Conservation (phyloP, 805 yeast species). For the Wickerhamomyces bovis region DNA sequence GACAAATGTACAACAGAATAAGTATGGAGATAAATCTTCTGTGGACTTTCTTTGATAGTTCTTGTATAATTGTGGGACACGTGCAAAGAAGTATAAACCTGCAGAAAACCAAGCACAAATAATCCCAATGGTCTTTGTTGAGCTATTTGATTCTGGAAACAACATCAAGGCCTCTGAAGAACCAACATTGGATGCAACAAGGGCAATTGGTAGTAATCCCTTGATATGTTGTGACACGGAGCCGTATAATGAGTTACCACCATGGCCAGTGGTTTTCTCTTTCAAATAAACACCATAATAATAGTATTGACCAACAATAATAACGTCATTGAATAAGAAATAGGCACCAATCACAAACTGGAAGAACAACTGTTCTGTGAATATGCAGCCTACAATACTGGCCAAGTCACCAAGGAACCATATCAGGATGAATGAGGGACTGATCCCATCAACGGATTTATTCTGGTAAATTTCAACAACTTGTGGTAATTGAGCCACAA, state of each 20-base stretch:
- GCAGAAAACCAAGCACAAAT: constrained; percentile 78
- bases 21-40: constrained; percentile 74
- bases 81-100: constrained; percentile 62
- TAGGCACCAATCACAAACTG: constrained; percentile 69
- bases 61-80: constrained; percentile 80
- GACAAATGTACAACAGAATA: constrained; percentile 70
- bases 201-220: constrained; percentile 19
- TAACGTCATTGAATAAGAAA: constrained; percentile 64
- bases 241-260: constrained; percentile 26
- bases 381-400: constrained; percentile 60
- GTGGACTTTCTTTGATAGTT: constrained; percentile 78
- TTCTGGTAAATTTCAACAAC: constrained; percentile 47
- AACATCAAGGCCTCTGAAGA: constrained; percentile 6
- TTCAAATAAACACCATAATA: constrained; percentile 45
- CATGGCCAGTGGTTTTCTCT: constrained; percentile 29
- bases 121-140: constrained; percentile 31
- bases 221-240: constrained; percentile 9
- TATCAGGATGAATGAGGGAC: constrained; percentile 45
- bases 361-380: constrained; percentile 76
- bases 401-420: constrained; percentile 41
- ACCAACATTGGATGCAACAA: constrained; percentile 23
- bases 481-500: constrained; percentile 51
- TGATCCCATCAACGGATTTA: constrained; percentile 55
- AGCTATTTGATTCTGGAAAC: not conserved
- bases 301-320: constrained; percentile 64